Evolutionary conservation across 2,329 filamentous ascomycete species (phyloP).

Genomic region (Dactylellina cionopaga): DNA sequence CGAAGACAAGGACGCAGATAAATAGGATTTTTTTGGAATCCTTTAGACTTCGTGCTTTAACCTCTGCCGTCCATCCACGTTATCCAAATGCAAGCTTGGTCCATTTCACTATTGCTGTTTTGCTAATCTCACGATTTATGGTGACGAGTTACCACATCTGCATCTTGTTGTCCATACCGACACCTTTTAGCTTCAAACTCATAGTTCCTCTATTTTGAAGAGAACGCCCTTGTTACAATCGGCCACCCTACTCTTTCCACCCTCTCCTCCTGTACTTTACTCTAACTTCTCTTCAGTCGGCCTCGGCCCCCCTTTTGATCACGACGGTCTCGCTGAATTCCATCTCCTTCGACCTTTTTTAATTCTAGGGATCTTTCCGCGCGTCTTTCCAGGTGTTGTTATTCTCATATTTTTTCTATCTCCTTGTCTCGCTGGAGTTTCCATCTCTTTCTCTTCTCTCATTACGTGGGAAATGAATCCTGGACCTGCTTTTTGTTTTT

Average conservation of each 20-base stretch:
- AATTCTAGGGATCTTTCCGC: slow-evolving; percentile 1
- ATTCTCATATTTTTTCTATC: background rate
- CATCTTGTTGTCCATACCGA: too few relatives aligned
- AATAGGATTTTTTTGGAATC: slow-evolving; percentile 26
- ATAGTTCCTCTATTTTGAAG: too few relatives aligned
- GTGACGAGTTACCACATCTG: slow-evolving; percentile 23
- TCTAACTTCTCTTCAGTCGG: background rate
- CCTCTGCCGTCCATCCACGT: background rate
- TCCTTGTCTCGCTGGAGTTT: slow-evolving; percentile 33
- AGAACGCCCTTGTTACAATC: background rate
- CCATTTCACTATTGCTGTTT: background rate
- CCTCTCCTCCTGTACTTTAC: slow-evolving; percentile 4
- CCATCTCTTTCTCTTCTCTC: slow-evolving; percentile 17
- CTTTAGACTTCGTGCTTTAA: background rate
- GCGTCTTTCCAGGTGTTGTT: slow-evolving; percentile 12
- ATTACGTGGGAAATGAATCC: slow-evolving; percentile 32
- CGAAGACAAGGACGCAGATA: slow-evolving; percentile 44
- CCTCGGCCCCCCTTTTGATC: background rate
- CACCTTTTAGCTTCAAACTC: too few relatives aligned
- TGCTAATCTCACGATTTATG: background rate
- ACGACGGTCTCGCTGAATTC: background rate
- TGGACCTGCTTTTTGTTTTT: slow-evolving; percentile 1
- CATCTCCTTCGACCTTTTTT: background rate
- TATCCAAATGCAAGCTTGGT: background rate
- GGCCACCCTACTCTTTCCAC: background rate